Evolutionary conservation across 768 basidiomycete genomes (phyloP), one percentile per base, ranked within the genome.

Genomic region (Candolleomyces aberdarensis): DNA sequence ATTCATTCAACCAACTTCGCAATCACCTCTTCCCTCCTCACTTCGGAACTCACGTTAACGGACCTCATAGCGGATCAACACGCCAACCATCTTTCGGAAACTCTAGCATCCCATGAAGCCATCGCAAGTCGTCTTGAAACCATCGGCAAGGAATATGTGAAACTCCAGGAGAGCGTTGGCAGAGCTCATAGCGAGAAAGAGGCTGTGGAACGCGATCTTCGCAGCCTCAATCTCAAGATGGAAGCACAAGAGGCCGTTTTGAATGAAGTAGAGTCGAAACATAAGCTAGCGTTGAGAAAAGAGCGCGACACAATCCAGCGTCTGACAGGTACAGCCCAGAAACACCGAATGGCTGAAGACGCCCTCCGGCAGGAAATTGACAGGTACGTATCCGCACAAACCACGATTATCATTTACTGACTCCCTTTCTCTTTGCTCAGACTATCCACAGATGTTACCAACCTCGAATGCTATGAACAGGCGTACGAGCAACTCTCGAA

Each of bases 361-460:
- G 83, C 80, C 4, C 77, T 95, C 57, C 79, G 83, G 39, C 80
- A 80, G 29, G 92, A 94, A 62, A 78, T 91, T 47, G 83, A 87
- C 40, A 76, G 79, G 93, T 92, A 58, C 41, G 56, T 22, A 40
- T 31, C 39, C 48, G 49, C 55, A 31, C 46, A 8, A 17, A 46
- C 26, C 41, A 31, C 32, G 14, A 31, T 57, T 39, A 9, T 57
- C 22, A 31, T 57, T 13, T 32, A 17, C n/a, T 32, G 44, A 54
- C 62, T 40, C 56, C 56, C 10, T 36, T 5, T 22, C 3, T 26
- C 26, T 26, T 43, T 39, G 58, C 41, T 17, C 50, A 82, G 78
- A 61, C 67, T 81, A 56, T 76, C 75, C 4, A 58, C 74, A 5
- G 88, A 90, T 39, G 72, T 94, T 20, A 69, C 78, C 3, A 83